Conservation (phyloP, 2,329 filamentous ascomycete species). For the Grosmannia serpens region DNA sequence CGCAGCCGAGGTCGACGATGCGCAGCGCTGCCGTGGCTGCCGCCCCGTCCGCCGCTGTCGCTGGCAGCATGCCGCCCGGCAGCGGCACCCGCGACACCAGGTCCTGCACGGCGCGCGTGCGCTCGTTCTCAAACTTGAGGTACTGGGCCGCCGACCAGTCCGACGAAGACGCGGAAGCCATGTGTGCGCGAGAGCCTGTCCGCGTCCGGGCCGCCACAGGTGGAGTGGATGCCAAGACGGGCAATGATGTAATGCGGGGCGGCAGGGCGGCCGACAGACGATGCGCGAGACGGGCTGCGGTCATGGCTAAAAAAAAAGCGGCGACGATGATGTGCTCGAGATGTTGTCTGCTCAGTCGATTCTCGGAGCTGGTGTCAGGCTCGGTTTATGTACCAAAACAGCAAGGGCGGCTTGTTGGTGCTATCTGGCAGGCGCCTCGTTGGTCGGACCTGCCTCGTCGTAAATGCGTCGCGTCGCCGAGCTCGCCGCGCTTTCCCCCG, state of each 20-base stretch:
- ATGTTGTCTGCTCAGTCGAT: not conserved
- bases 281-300: not conserved
- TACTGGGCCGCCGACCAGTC: conserved; percentile 48
- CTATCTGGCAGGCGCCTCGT: not conserved
- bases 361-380: not conserved
- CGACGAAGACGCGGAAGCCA: not conserved
- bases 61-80: conserved; percentile 9
- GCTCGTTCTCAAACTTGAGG: conserved; percentile 40
- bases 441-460: not conserved
- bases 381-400: not conserved
- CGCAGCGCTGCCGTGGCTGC: conserved; percentile 18
- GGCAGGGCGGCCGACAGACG: not conserved
- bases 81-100: conserved; percentile 36
- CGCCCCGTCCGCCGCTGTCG: too few species aligned
- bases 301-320: not conserved
- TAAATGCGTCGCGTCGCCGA: not conserved
- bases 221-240: not conserved
- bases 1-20: conserved; percentile 49
- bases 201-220: not conserved
- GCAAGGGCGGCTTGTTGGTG: not conserved
- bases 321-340: not conserved
- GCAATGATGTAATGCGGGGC: too few species aligned
- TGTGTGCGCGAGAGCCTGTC: not conserved
- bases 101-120: conserved; percentile 41
- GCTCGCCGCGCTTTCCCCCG: not conserved